Percentiles rank a stretch among this genome's conserved stretches.
Evolutionary conservation across 371 early-diverging fungal genomes (phyloP).

Genomic region (Mucor lusitanicus): DNA sequence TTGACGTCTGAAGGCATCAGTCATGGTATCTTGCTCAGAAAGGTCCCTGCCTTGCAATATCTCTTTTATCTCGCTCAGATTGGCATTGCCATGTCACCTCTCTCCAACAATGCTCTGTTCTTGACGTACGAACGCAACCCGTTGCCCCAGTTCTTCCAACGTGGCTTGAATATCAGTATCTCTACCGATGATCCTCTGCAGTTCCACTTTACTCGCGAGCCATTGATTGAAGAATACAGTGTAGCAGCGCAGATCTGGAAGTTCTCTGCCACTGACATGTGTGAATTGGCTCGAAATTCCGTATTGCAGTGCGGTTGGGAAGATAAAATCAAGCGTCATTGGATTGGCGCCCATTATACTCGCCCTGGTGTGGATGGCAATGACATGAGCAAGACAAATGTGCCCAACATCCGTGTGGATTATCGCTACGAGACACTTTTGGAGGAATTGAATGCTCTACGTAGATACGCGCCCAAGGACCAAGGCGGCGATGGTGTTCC

Average conservation of each 20-base stretch:
- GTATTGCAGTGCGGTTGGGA: slow-evolving; percentile 96
- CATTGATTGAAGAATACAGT: slow-evolving; percentile 98
- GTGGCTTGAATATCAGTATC: slow-evolving; percentile 94
- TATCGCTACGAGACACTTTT: slow-evolving; percentile 86
- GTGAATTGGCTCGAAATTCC: slow-evolving; percentile 96
- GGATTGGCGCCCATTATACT: slow-evolving; percentile 88
- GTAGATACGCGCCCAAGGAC: slow-evolving; percentile 33
- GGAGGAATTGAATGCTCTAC: slow-evolving; percentile 75
- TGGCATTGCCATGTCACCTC: slow-evolving; percentile 98
- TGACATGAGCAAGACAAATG: slow-evolving; percentile 94
- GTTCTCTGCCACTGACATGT: slow-evolving; percentile 93
- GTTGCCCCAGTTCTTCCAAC: slow-evolving; percentile 91
- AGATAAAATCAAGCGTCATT: slow-evolving; percentile 85
- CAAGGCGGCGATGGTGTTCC: not conserved
- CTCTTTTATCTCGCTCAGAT: slow-evolving; percentile 96
- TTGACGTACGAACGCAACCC: slow-evolving; percentile 97
- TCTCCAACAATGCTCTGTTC: slow-evolving; percentile 98
- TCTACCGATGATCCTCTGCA: slow-evolving; percentile 99
- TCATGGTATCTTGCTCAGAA: slow-evolving; percentile 96
- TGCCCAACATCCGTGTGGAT: slow-evolving; percentile 89
- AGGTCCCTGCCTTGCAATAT: slow-evolving; percentile 97
- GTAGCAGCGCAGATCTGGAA: slow-evolving; percentile 99
- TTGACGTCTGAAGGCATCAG: slow-evolving; percentile 90
- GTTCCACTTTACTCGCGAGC: slow-evolving; percentile 98
- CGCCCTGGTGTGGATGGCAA: slow-evolving; percentile 85